phyloP scores from a whole-genome alignment of 2,329 filamentous ascomycete genomes.

The Cladobotryum protrusum region DNA sequence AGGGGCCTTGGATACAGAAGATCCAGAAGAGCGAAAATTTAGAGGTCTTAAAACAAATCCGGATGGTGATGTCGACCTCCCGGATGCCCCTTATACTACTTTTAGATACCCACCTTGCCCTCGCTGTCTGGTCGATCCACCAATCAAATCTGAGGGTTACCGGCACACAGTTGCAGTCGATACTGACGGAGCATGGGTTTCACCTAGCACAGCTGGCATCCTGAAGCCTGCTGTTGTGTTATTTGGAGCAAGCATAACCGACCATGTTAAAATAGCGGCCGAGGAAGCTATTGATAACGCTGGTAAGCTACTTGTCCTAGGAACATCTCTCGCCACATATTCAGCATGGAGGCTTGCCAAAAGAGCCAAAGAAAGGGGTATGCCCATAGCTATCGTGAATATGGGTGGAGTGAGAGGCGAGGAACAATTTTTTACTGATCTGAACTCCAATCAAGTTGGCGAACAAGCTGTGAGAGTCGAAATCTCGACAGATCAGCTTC shows the following conservation, averaged over 20 bases:
- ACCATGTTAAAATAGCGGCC: slow-evolving; percentile 63
- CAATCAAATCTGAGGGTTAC: slow-evolving; percentile 48
- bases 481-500: slow-evolving; percentile 49
- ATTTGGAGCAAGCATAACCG: slow-evolving; percentile 85
- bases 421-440: slow-evolving; percentile 58
- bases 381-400: slow-evolving; percentile 84
- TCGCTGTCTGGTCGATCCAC: slow-evolving; percentile 62
- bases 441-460: slow-evolving; percentile 47
- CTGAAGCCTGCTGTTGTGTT: slow-evolving; percentile 91
- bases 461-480: slow-evolving; percentile 51
- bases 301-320: slow-evolving; percentile 69
- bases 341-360: slow-evolving; percentile 89
- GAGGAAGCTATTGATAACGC: slow-evolving; percentile 75
- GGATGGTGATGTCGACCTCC: slow-evolving; percentile 89
- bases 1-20: slow-evolving; percentile 72
- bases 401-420: slow-evolving; percentile 79
- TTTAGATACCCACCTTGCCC: slow-evolving; percentile 92
- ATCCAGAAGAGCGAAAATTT: slow-evolving; percentile 60
- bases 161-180: slow-evolving; percentile 62
- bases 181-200: slow-evolving; percentile 69
- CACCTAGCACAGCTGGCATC: slow-evolving; percentile 64
- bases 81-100: slow-evolving; percentile 77
- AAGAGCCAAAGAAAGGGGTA: slow-evolving; percentile 70
- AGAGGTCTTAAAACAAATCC: slow-evolving; percentile 79
- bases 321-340: slow-evolving; percentile 89